Conservation (phyloP, 129 eudicot species). For the Helichrysum umbraculigerum region DNA sequence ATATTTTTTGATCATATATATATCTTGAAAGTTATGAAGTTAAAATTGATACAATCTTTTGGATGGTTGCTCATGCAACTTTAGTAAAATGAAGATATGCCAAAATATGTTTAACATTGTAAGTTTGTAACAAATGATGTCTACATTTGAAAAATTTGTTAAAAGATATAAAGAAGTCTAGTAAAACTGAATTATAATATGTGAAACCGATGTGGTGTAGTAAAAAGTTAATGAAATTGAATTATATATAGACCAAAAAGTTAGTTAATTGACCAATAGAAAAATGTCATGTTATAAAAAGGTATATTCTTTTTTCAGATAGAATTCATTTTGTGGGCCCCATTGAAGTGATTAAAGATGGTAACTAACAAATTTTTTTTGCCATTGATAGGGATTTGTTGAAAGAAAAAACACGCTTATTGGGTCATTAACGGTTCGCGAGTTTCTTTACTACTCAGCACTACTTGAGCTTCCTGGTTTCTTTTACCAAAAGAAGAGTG, state of each 20-base stretch:
- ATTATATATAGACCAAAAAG: too few species aligned
- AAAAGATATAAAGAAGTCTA: background rate
- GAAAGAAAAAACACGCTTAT: constrained; percentile 74
- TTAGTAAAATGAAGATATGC: background rate
- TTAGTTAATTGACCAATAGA: too few species aligned
- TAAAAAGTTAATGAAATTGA: background rate
- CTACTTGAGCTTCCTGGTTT: constrained; percentile 93
- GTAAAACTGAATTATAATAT: background rate
- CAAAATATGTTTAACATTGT: background rate
- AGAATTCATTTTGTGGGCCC: background rate
- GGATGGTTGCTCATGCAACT: background rate
- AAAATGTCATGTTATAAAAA: too few species aligned
- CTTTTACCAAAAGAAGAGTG: constrained; percentile 69
- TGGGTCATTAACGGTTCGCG: constrained; percentile 77
- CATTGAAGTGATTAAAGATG: background rate
- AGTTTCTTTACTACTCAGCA: constrained; percentile 94
- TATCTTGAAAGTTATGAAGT: background rate
- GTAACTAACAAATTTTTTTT: background rate
- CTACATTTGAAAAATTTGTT: background rate
- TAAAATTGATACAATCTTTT: background rate
- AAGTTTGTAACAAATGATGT: background rate
- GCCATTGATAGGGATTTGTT: constrained; percentile 50
- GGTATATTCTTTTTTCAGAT: background rate
- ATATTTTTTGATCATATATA: background rate
- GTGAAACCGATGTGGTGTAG: background rate